Evolutionary conservation across 805 yeast species (phyloP).

Genomic region (Ogataea dorogensis): DNA sequence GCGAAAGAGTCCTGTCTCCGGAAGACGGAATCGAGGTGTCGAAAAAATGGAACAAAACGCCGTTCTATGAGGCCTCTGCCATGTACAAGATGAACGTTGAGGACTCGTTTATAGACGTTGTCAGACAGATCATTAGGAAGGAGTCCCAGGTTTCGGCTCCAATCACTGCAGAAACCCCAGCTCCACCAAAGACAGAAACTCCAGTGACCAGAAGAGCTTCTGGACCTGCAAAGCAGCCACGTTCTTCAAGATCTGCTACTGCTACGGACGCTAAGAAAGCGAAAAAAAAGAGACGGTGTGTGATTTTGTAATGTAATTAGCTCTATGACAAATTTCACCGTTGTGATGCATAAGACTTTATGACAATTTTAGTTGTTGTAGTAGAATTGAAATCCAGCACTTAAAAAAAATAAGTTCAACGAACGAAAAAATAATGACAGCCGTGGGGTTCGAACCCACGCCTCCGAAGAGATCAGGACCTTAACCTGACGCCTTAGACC

Average conservation of each 20-base stretch:
- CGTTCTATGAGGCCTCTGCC: conserved; percentile 94
- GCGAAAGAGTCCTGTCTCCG: conserved; percentile 71
- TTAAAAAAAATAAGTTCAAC: conserved; percentile 1
- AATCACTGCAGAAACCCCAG: conserved; percentile 7
- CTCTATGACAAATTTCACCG: not conserved
- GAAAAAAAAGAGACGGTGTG: conserved; percentile 23
- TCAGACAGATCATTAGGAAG: conserved; percentile 82
- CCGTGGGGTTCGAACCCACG: conserved; percentile 87
- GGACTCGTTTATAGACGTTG: conserved; percentile 85
- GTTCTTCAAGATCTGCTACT: conserved; percentile 1
- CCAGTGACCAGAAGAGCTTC: conserved; percentile 8
- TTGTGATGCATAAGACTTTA: too few relatives aligned
- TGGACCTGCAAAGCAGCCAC: conserved; percentile 4
- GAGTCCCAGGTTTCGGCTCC: conserved; percentile 40
- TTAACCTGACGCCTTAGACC: conserved; percentile 43
- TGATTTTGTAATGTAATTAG: conserved; percentile 14
- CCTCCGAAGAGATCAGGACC: conserved; percentile 82
- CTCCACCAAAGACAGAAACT: conserved; percentile 10
- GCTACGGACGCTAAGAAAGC: conserved; percentile 10
- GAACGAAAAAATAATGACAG: conserved; percentile 48
- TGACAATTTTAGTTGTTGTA: conserved; percentile 1
- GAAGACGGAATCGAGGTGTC: conserved; percentile 84
- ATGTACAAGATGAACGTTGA: conserved; percentile 85
- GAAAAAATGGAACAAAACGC: conserved; percentile 83
- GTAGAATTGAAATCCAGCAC: not conserved